Evolutionary conservation across 768 basidiomycete genomes (phyloP).

Genomic region (Termitomyces sp.): DNA sequence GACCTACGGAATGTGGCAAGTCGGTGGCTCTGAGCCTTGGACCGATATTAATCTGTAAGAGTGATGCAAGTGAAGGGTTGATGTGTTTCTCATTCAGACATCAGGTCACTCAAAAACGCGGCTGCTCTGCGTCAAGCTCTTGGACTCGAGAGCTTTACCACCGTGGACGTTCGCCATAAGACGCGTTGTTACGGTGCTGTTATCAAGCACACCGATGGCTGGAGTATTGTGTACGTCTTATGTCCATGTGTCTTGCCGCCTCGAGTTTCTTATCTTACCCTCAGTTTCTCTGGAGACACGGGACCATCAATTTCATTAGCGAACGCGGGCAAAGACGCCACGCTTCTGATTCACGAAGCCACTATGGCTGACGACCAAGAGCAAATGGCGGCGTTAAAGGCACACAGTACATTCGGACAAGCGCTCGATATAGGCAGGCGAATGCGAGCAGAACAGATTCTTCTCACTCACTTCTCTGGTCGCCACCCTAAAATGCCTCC

Average conservation of each 20-base stretch:
- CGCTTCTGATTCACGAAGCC: conserved; percentile 91
- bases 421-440: conserved; percentile 74
- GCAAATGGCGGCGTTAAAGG: conserved; percentile 69
- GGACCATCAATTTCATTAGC: conserved; percentile 69
- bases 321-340: conserved; percentile 59
- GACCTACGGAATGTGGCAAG: conserved; percentile 36
- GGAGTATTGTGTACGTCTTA: conserved; percentile 68
- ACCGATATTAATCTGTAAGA: conserved; percentile 35
- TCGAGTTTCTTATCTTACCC: not conserved
- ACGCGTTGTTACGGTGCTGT: conserved; percentile 71
- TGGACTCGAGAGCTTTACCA: conserved; percentile 56
- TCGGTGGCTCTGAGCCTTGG: conserved; percentile 45
- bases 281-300: conserved; percentile 91
- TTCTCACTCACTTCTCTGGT: conserved; percentile 96
- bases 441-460: conserved; percentile 83
- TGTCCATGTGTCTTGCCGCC: conserved; percentile 39
- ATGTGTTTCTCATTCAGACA: not conserved
- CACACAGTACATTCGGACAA: conserved; percentile 88
- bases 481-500: conserved; percentile 88
- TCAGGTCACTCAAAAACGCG: conserved; percentile 42
- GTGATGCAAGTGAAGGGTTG: not conserved
- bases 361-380: conserved; percentile 86
- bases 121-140: conserved; percentile 45
- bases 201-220: conserved; percentile 65
- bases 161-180: conserved; percentile 74